Evolutionary conservation across 2,329 filamentous ascomycete species (phyloP), one percentile per base, ranked within the genome.

Genomic region (Hymenoscyphus albidus): DNA sequence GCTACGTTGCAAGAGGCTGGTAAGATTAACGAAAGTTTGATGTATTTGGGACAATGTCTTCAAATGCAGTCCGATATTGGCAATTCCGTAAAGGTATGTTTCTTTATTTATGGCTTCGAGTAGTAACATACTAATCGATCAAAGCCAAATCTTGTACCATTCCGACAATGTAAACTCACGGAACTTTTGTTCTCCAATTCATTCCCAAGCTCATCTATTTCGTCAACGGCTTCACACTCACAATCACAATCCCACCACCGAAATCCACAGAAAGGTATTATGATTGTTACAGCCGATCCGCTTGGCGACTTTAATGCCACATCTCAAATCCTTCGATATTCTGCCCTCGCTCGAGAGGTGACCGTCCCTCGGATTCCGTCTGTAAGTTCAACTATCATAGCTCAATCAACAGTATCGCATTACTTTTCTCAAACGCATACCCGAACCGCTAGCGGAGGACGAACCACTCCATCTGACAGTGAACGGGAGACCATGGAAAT

Each of bases 11-110:
- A 91, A 0, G 95, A 99, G 79, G 95, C 94, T 42, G 95, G 95
- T 62, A 98, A 98, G 79, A 99, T 99, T 76, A 99, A 99, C 74
- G 93, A 97, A 77, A 96, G 92, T 74, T 80, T 99, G 74, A 99
- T 99, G 95, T 98, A 97, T 75, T 84, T 99, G 1, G 95, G 95
- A 0, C 95, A 98, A 74, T 99, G 95, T 75, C 84, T 99, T 71
- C 94, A 98, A 75, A 94, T 97, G 83, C 94, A 97, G 76, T 93
- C 90, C 65, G 92, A 94, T 71, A 83, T 88, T 39, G 88, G 88
- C 55, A 88, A 83, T 68, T 88, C 87, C 13, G 86, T 84, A 74
- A 94, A 92, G 84, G 90, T 91, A 81, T 58, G 76, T 72, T 56
- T 56, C 35, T 14, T 35, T 22, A 1, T 22, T 22, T 35, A n/a